phyloP scores from a whole-genome alignment of 2,329 filamentous ascomycete species.

The Cladosporium sp. region DNA sequence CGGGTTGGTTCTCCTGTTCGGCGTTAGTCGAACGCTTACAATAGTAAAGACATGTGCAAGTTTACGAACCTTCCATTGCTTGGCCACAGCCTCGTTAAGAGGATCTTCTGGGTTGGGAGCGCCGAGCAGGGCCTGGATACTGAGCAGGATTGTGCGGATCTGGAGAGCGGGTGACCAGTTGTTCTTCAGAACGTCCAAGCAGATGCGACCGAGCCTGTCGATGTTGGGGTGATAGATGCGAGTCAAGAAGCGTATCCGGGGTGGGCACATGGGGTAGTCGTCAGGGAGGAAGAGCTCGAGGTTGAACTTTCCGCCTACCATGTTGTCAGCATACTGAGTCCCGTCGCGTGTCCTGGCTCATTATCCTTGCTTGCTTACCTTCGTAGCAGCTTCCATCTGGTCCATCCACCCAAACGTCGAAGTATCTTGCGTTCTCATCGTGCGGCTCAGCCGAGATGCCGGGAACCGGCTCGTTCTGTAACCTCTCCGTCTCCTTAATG shows the following conservation, averaged over 20 bases:
- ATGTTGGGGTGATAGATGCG: constrained; percentile 99
- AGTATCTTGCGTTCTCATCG: constrained; percentile 96
- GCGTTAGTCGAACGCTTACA: constrained; percentile 18
- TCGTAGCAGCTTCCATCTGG: constrained; percentile 92
- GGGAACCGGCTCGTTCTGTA: constrained; percentile 94
- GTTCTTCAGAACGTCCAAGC: constrained; percentile 94
- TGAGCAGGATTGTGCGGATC: constrained; percentile 97
- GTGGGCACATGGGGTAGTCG: constrained; percentile 98
- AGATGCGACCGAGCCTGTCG: constrained; percentile 95
- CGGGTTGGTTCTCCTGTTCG: constrained; percentile 75
- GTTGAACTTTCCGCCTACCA: constrained; percentile 79
- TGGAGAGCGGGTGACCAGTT: constrained; percentile 99
- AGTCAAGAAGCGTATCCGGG: constrained; percentile 96
- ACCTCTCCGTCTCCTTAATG: constrained; percentile 95
- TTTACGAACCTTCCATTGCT: constrained; percentile 74
- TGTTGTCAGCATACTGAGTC: constrained; percentile 19
- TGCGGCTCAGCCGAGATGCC: constrained; percentile 95
- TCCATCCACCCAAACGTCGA: constrained; percentile 95
- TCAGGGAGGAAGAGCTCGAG: constrained; percentile 97
- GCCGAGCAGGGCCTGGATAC: constrained; percentile 93
- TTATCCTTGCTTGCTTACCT: constrained; percentile 55
- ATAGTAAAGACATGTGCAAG: not conserved
- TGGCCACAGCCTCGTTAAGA: constrained; percentile 95
- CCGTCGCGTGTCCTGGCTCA: not conserved
- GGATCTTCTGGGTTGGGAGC: constrained; percentile 98